Evolutionary conservation across 805 yeast species (phyloP), one percentile per base, ranked within the genome.

Genomic region (Metschnikowia bowlesiae): DNA sequence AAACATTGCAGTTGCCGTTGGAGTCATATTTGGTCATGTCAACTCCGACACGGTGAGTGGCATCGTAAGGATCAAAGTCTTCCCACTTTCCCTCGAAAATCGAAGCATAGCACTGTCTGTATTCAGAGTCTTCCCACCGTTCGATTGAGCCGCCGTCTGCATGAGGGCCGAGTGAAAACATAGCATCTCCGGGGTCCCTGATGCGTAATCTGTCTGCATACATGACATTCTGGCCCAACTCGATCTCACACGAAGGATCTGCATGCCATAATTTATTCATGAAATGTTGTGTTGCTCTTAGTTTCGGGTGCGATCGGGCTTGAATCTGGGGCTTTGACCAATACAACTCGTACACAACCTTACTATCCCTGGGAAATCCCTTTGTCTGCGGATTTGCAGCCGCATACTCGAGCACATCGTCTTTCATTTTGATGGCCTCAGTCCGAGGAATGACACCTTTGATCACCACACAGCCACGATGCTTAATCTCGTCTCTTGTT

Each of bases 191-290:
- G 0, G 78, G 75, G 9, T 60, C 58, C 40, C 78, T 61, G 39
- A 74, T 68, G 46, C 78, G 60, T 34, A 73, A 58, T 18, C 77
- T 58, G 56, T 75, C 79, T n/a, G 75, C 75, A 53, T 75, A 75
- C 11, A 66, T 61, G 16, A 74, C 58, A 36, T 69, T 67, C 9
- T 65, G 60, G 10, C 59, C 61, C 42, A 67, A 56, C 38, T 70
- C 68, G 14, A 72, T 53, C 18, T 54, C 55, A 11, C 61, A 52
- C 11, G 58, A 58, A 1, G 62, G 57, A 22, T 67, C 61, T 11
- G 61, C 54, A n/a, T 63, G 62, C 67, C 70, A 71, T 44, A 65
- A 51, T 7, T 55, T 49, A 46, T 58, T 59, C 53, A 67, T 51
- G n/a, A 59, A 53, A n/a, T 51, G 53, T 60, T 65, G 62, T 6